These are phyloP conservation scores for Cytauxzoon felis DNA, from an alignment of 169 alveolate species.

Conservation along the genomic window DNA sequence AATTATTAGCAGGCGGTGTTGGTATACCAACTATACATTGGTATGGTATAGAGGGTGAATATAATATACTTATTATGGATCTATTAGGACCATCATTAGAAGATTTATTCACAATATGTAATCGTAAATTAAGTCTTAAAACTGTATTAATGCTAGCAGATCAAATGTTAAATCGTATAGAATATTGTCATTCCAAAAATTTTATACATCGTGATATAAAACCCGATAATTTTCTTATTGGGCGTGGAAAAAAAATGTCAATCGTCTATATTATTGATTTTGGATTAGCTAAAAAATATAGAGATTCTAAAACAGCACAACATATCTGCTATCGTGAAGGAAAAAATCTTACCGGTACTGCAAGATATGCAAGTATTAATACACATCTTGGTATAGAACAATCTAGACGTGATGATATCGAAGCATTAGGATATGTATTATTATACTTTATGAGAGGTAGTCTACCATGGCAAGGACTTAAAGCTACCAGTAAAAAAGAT, in stretches of 20 bases:
- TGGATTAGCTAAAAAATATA: conserved; percentile 94
- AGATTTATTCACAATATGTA: conserved; percentile 92
- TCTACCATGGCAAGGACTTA: conserved; percentile 98
- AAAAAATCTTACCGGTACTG: conserved; percentile 97
- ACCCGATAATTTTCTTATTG: conserved; percentile 94
- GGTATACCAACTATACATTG: conserved; percentile 96
- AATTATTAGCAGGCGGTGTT: conserved; percentile 91
- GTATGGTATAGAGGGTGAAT: conserved; percentile 98
- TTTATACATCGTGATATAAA: conserved; percentile 96
- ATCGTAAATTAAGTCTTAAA: conserved; percentile 90
- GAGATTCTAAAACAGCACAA: conserved; percentile 92
- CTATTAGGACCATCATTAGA: conserved; percentile 96
- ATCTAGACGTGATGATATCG: conserved; percentile 97
- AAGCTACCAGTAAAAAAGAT: conserved; percentile 93
- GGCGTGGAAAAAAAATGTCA: conserved; percentile 84
- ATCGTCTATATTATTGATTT: conserved; percentile 90
- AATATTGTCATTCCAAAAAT: conserved; percentile 91
- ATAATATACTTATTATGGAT: conserved; percentile 94
- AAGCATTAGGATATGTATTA: conserved; percentile 96
- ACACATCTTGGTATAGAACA: conserved; percentile 99
- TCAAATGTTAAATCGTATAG: conserved; percentile 92
- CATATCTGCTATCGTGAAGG: conserved; percentile 98
- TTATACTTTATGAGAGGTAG: conserved; percentile 96
- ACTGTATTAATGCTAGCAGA: conserved; percentile 93
- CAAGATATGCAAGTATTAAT: conserved; percentile 96